Percentiles rank a stretch among this genome's conserved stretches.
These are phyloP conservation scores for Termitomyces sp. DNA, from an alignment of 768 basidiomycete species.

Conservation along the genomic window DNA sequence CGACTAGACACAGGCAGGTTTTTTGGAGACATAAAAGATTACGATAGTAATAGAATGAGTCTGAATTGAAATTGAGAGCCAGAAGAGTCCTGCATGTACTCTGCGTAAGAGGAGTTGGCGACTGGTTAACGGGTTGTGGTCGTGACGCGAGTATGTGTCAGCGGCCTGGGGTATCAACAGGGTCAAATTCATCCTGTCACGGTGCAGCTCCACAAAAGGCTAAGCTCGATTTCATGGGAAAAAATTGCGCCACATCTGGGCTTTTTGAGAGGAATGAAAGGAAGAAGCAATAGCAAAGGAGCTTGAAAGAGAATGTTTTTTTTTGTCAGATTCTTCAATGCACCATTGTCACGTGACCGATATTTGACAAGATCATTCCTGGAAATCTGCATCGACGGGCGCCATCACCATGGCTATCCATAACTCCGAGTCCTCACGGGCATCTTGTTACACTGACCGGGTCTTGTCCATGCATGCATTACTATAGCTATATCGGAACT, in stretches of 20 bases:
- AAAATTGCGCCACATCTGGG: not conserved
- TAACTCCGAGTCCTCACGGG: not conserved
- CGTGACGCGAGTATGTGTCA: conserved; percentile 8
- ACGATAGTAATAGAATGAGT: not conserved
- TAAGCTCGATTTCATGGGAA: not conserved
- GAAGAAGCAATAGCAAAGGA: not conserved
- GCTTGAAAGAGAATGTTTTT: not conserved
- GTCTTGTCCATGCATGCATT: conserved; percentile 18
- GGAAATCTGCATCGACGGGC: not conserved
- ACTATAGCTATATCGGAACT: conserved; percentile 8
- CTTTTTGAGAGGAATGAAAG: not conserved
- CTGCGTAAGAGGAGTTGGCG: not conserved
- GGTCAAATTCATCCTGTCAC: not conserved
- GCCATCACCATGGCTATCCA: not conserved
- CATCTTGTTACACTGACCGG: not conserved
- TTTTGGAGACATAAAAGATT: not conserved
- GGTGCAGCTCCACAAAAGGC: not conserved
- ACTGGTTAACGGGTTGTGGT: too few relatives aligned
- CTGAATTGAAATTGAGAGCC: not conserved
- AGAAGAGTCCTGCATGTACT: not conserved
- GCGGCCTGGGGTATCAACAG: not conserved
- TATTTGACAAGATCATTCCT: not conserved
- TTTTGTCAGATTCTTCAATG: not conserved
- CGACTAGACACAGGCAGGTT: conserved; percentile 15
- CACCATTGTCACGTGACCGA: not conserved